Evolutionary conservation across 257 asterid genomes (phyloP).

Genomic region (Orobanche coerulescens): DNA sequence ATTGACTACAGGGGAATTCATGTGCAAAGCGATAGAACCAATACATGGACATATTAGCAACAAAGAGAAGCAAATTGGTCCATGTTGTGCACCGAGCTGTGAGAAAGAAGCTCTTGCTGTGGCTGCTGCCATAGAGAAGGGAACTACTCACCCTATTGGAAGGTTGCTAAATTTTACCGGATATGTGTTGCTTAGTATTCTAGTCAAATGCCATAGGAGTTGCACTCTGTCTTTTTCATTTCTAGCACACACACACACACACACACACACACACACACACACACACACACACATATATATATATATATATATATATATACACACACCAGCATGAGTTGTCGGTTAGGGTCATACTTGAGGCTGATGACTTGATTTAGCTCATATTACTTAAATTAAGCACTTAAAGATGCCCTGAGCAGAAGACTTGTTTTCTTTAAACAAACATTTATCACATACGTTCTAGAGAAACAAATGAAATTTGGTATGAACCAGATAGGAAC

Average conservation of each 20-base stretch:
- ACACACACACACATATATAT: no score
- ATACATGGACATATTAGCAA: conserved; percentile 69
- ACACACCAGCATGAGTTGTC: no score
- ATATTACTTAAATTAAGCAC: neutral
- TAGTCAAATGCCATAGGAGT: neutral
- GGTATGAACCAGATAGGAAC: neutral
- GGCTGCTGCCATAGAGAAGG: conserved; percentile 99
- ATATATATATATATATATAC: no score
- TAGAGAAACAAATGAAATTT: conserved; percentile 4
- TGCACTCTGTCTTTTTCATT: no score
- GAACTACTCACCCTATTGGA: conserved; percentile 99
- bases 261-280: no score
- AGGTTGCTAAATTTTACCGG: conserved; percentile 40
- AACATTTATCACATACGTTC: neutral
- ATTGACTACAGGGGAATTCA: conserved; percentile 91
- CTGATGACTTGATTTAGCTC: conserved; percentile 14
- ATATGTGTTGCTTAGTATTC: neutral
- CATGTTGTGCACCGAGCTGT: conserved; percentile 89
- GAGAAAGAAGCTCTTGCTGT: conserved; percentile 98
- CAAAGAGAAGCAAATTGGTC: conserved; percentile 32
- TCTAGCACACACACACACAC: no score
- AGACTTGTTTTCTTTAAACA: neutral
- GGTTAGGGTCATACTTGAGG: neutral
- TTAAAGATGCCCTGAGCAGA: neutral
- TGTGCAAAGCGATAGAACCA: conserved; percentile 98